Evolutionary conservation across 2,329 filamentous ascomycete species (phyloP), one percentile per base, ranked within the genome.

Genomic region (Nemania sp.): DNA sequence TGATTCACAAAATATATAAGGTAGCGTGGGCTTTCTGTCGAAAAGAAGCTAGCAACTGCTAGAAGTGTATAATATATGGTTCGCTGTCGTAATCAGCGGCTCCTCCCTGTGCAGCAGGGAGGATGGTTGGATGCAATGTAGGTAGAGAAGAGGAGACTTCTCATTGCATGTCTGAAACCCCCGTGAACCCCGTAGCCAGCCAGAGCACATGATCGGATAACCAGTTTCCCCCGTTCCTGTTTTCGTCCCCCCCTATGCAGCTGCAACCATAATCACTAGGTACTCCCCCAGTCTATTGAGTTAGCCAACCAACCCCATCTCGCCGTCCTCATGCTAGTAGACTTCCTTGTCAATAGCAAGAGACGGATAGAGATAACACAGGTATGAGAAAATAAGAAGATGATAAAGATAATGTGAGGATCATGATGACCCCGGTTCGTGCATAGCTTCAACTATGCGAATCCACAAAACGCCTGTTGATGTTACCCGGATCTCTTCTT

Each of bases 241-340:
- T 53, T 45, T 43, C n/a, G 15, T 38, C 6, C 20, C 15, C n/a
- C 15, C 38, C 18, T 41, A 43, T 20, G 32, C 43, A 22, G 35
- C 57, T 57, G 49, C 22, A 18, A 22, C 27, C 55, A n/a, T 29
- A 26, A 7, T 18, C 43, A 45, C 22, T 1, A 13, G 0, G 24
- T 27, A 29, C 13, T 18, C 56, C 22, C 57, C 57, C 43, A 18
- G 45, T 66, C 63, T 66, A 62, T 52, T 13, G 10, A 66, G 35
- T 45, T 61, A 51, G 43, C 63, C 32, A 26, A 45, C 15, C 57
- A 11, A 26, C 22, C 20, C 15, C 52, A n/a, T 52, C 11, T 8
- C 24, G 24, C 11, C 26, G 13, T 24, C 10, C 20, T 11, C 45
- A 24, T 24, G 22, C 45, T 22, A 24, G 22, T 22, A 26, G 45